Evolutionary conservation across 2,329 filamentous ascomycete genomes (phyloP), one percentile per base, ranked within the genome.

Genomic region (Aspergillus persii): DNA sequence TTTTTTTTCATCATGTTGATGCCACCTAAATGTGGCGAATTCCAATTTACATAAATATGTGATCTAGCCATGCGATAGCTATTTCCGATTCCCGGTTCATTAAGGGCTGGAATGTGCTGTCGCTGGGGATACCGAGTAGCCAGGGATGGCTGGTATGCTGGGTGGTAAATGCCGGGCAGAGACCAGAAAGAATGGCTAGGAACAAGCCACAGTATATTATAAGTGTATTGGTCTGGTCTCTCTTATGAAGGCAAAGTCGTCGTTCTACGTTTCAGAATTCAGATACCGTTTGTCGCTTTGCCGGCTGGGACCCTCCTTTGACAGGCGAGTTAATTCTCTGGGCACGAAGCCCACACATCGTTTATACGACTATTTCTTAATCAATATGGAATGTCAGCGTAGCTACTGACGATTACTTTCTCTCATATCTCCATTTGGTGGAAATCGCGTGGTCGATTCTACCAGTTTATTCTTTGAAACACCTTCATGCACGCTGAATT

Each of bases 331-430:
- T n/a, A 15, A 4, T 41, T 41, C n/a, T 15, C 12, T 15, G 5
- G 36, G 36, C 36, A 41, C 4, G 36, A 4, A 41, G 36, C 36
- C 36, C 36, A 41, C 36, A 41, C 36, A 7, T 12, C 36, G 36
- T 7, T 15, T 41, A n/a, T 41, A 11, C 8, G 8, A 15, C 36
- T 26, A 41, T 44, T 15, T 23, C 26, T 27, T 8, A 29, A 15
- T 26, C 53, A 48, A 15, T 47, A 54, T 54, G 53, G 44, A 48
- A 26, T 23, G 36, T 54, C 15, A 8, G 29, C 39, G 44, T 41
- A 18, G 27, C 26, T 54, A 46, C 57, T 58, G 57, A 58, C 57
- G 51, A 58, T 58, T 54, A n/a, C 50, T 54, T 18, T 23, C 8
- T 41, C 15, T 27, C 3, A 30, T 18, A 48, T 41, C 51, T 48